Evolutionary conservation across 139 green algal genomes (phyloP).

Genomic region (Coelastrella sp.): DNA sequence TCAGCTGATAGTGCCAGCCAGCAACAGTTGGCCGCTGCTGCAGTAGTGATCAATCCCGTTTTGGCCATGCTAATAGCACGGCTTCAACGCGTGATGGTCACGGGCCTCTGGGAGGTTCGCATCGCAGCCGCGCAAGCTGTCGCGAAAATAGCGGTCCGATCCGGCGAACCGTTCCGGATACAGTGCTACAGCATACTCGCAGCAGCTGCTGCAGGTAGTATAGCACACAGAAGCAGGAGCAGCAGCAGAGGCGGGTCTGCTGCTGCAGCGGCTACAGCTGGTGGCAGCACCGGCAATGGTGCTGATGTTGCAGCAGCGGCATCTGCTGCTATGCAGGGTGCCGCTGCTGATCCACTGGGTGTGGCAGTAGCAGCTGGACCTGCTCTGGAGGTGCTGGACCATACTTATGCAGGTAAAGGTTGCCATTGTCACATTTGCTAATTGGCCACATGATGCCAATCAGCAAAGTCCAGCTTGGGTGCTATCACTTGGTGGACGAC

Average conservation of each 20-base stretch:
- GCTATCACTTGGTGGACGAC: too few relatives aligned
- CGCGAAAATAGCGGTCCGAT: conserved; percentile 81
- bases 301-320: background rate
- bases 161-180: conserved; percentile 86
- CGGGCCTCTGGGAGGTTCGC: conserved; percentile 57
- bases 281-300: background rate
- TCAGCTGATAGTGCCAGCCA: background rate
- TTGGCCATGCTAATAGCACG: conserved; percentile 56
- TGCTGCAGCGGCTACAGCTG: background rate
- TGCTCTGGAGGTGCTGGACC: conserved; percentile 77
- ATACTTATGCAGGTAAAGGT: conserved; percentile 74
- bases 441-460: too few relatives aligned
- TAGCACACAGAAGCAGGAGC: background rate
- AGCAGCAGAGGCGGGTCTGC: conserved; percentile 32
- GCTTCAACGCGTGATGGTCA: conserved; percentile 61
- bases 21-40: conserved; percentile 57
- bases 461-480: too few relatives aligned
- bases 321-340: conserved; percentile 3
- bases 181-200: conserved; percentile 84
- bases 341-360: conserved; percentile 63
- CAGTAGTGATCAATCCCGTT: conserved; percentile 52
- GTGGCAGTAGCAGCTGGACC: conserved; percentile 65
- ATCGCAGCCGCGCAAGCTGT: conserved; percentile 57
- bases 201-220: conserved; percentile 38
- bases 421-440: too few relatives aligned